These are phyloP conservation scores for Pythium inflatum DNA, from an alignment of 352 stramenopile genomes.

Conservation along the genomic window DNA sequence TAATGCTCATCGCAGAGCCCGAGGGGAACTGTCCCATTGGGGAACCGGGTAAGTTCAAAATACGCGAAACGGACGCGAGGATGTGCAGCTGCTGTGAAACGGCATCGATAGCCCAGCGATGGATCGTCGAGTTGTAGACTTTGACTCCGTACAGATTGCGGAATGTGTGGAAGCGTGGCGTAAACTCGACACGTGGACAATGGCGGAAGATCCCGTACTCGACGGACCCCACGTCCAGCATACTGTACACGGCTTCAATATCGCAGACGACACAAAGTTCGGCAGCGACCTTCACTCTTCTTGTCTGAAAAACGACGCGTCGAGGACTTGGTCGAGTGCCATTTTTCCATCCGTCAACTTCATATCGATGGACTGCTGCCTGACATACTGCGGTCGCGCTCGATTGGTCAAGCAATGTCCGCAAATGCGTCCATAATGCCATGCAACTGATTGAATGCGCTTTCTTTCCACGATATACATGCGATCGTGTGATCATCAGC, in stretches of 20 bases:
- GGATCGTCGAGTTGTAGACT: constrained; percentile 26
- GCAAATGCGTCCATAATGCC: no score
- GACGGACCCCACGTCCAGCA: neutral
- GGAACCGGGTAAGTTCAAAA: neutral
- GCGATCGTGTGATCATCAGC: no score
- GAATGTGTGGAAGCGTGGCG: constrained; percentile 2
- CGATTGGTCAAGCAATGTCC: no score
- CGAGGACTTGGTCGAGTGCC: no score
- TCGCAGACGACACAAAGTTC: no score
- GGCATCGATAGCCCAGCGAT: neutral
- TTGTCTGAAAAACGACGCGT: no score
- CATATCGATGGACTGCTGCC: no score
- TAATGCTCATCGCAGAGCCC: neutral
- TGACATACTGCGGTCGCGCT: no score
- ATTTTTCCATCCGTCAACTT: no score
- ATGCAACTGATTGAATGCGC: no score
- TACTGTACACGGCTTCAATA: neutral
- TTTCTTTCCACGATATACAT: no score
- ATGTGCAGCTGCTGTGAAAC: neutral
- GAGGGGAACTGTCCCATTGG: neutral
- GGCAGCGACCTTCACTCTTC: no score
- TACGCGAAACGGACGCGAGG: constrained; percentile 9
- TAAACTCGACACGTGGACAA: constrained; percentile 19
- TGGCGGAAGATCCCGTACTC: constrained; percentile 17
- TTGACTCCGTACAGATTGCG: constrained; percentile 21